A percentile compares a stretch with the other conserved stretches of the same genome.
Conservation (phyloP, 352 stramenopile genomes). For the Pythium angustatum region DNA sequence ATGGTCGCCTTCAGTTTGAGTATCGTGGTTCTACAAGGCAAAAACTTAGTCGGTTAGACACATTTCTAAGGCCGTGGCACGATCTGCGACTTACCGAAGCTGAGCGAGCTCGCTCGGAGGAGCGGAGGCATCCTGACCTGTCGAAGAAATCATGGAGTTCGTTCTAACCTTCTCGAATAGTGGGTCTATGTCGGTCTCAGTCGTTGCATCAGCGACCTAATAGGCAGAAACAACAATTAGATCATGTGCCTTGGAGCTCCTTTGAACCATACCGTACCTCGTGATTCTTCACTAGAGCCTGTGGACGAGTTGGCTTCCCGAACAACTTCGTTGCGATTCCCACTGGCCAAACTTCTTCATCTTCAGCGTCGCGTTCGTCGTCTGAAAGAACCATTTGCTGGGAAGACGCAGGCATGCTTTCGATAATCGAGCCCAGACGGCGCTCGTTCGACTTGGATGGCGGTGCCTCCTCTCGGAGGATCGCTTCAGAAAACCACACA, state of each 20-base stretch:
- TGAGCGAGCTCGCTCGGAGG: slow-evolving; percentile 14
- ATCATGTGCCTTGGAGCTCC: not conserved
- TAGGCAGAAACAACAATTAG: not conserved
- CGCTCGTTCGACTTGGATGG: slow-evolving; percentile 21
- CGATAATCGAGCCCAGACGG: slow-evolving; percentile 22
- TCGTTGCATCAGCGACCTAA: slow-evolving; percentile 14
- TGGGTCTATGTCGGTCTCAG: slow-evolving; percentile 5
- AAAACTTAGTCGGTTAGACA: too few species aligned
- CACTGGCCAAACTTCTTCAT: slow-evolving; percentile 27
- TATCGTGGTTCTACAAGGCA: slow-evolving; percentile 45
- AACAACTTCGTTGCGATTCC: slow-evolving; percentile 13
- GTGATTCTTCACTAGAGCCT: not conserved
- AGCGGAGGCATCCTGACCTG: slow-evolving; percentile 1
- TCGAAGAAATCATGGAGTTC: not conserved
- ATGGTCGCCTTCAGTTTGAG: slow-evolving; percentile 53
- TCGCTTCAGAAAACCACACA: slow-evolving; percentile 51
- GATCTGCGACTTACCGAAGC: slow-evolving; percentile 9
- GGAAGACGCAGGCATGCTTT: slow-evolving; percentile 2
- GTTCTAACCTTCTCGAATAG: not conserved
- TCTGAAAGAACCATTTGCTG: not conserved
- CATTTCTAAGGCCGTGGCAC: too few species aligned
- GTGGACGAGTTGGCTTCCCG: not conserved
- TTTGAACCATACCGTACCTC: not conserved
- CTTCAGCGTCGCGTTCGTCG: slow-evolving; percentile 11
- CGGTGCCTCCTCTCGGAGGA: slow-evolving; percentile 29